A percentile compares a stretch with the other conserved stretches of the same genome.
phyloP scores from a whole-genome alignment of 1,284 basidiomycete species.

The Mycena citricolor region DNA sequence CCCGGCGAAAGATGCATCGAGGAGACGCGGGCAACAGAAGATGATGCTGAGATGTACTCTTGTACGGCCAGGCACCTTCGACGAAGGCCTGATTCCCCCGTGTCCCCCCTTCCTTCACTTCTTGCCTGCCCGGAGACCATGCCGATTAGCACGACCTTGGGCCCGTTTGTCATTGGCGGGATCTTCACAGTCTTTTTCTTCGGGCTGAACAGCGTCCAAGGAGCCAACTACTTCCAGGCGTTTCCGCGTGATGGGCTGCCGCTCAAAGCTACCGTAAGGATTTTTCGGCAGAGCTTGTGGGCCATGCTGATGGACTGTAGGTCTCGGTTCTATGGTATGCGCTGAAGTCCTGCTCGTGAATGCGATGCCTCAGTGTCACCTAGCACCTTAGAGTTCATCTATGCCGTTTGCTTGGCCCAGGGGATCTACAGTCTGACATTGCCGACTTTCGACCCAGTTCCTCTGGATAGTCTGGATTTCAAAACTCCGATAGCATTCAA shows the following conservation, averaged over 20 bases:
- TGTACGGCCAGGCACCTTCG: too few species aligned
- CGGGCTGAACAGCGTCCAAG: slow-evolving; percentile 17
- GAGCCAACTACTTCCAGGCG: slow-evolving; percentile 10
- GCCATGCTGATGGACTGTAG: slow-evolving; percentile 4
- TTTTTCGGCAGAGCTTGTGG: too few species aligned
- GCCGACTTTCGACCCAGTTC: slow-evolving; percentile 14
- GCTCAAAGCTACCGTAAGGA: slow-evolving; percentile 11
- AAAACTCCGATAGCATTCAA: neutral
- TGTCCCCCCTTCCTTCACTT: too few species aligned
- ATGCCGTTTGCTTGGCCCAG: slow-evolving; percentile 14
- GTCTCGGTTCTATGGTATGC: slow-evolving; percentile 14
- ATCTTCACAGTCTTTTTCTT: slow-evolving; percentile 18
- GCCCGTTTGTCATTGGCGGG: slow-evolving; percentile 12
- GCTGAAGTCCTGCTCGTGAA: neutral
- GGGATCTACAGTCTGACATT: slow-evolving; percentile 15
- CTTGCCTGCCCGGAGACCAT: too few species aligned
- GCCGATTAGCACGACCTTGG: too few species aligned
- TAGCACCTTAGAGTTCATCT: slow-evolving; percentile 11
- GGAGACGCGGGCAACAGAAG: too few species aligned
- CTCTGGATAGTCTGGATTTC: neutral
- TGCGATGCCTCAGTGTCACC: neutral
- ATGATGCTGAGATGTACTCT: too few species aligned
- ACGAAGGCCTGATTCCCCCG: too few species aligned
- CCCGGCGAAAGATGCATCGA: too few species aligned
- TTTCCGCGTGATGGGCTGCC: slow-evolving; percentile 12